Evolutionary conservation across 1,284 basidiomycete genomes (phyloP), one percentile per base, ranked within the genome.

Genomic region (Tylopilus sp.): DNA sequence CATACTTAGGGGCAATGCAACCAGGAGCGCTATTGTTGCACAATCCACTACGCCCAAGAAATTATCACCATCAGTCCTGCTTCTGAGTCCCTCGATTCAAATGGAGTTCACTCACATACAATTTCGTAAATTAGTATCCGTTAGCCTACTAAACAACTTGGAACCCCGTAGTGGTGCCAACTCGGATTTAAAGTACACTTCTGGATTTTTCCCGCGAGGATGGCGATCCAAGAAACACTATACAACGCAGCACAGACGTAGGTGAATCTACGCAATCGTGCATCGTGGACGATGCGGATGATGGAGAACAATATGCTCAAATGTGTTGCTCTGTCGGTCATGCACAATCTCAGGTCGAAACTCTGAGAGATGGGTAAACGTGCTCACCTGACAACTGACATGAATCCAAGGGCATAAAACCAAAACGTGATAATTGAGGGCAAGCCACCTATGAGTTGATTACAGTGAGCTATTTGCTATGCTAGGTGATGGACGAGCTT

Each of bases 291-390:
- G 33, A 67, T 49, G 26, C 58, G 58, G 32, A 53, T 61, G 41
- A 66, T 39, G 15, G 65, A 66, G 44, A 66, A 66, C 19, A 66
- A 41, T 32, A 66, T 55, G 58, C 64, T 61, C 16, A 66, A 10
- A 13, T 67, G 59, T 1, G 47, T 32, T 55, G 66, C 39, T 39
- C 65, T 67, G 51, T 58, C 19, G 10, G 26, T 6, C 26, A 26
- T 18, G 13, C 33, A 41, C 16, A 49, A 32, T 19, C 13, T 2
- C 47, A 15, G 29, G 36, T 65, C 41, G 60, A 49, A 22, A 10
- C 52, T 26, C 32, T 47, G 32, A n/a, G 36, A 10, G 26, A 19
- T 8, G 4, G 13, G 19, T 19, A 15, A n/a, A 29, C n/a, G 19
- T 6, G 16, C 53, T 47, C 39, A 49, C 66, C 65, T 51, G 47